Percentiles rank a stretch among this genome's conserved stretches.
Evolutionary conservation across 305 asterid genomes (phyloP).

Genomic region (Fraxinus platypoda): DNA sequence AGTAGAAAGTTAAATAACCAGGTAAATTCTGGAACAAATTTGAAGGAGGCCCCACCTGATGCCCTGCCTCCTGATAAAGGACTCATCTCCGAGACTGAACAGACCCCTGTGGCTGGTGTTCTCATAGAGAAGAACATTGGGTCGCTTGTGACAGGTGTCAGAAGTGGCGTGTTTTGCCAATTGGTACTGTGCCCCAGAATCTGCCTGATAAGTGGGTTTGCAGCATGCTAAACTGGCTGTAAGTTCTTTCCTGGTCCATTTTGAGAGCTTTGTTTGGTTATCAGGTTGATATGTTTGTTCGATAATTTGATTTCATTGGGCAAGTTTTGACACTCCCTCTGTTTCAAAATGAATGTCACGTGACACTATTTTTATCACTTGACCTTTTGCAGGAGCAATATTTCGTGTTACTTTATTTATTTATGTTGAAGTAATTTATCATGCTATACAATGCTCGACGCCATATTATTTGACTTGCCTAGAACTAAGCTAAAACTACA

Average conservation of each 20-base stretch:
- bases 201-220: slow-evolving; percentile 80
- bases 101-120: slow-evolving; percentile 37
- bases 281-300: slow-evolving; percentile 1
- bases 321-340: slow-evolving; percentile 1
- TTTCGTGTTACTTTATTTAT: slow-evolving; percentile 7
- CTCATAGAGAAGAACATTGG: slow-evolving; percentile 64
- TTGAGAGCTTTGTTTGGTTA: background rate
- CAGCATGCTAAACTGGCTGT: slow-evolving; percentile 92
- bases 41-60: slow-evolving; percentile 41
- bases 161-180: slow-evolving; percentile 84
- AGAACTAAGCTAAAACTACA: background rate
- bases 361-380: background rate
- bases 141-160: slow-evolving; percentile 73
- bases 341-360: background rate
- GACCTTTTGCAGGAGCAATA: slow-evolving; percentile 2
- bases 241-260: slow-evolving; percentile 43
- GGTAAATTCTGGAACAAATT: slow-evolving; percentile 29
- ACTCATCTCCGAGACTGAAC: slow-evolving; percentile 34
- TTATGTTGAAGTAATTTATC: background rate
- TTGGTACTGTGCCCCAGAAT: slow-evolving; percentile 47
- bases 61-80: slow-evolving; percentile 38
- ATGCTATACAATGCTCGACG: background rate
- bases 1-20: slow-evolving; percentile 33
- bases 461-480: background rate
- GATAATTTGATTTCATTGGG: background rate